phyloP scores from a whole-genome alignment of 768 basidiomycete genomes.

The Leccinum truebloodii region DNA sequence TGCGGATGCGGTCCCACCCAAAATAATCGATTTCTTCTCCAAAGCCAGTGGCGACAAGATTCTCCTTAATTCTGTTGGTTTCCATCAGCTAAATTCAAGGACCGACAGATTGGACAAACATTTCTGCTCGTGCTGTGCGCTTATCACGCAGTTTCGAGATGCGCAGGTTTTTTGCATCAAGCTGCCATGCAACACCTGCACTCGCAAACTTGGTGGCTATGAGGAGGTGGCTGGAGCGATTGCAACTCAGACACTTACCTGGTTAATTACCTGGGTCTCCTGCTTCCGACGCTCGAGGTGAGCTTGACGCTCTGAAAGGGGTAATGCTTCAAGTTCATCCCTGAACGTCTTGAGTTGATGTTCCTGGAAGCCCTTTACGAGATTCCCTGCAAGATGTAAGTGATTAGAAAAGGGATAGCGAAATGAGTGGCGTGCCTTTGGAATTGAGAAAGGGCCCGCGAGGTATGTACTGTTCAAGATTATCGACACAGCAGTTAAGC shows the following conservation, averaged over 20 bases:
- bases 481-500: constrained; percentile 7
- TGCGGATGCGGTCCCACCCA: constrained; percentile 34
- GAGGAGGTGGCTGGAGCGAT: neutral
- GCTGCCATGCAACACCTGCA: constrained; percentile 29
- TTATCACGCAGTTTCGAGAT: constrained; percentile 22
- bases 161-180: constrained; percentile 18
- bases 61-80: constrained; percentile 20
- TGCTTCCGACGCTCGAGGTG: constrained; percentile 22
- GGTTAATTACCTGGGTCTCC: constrained; percentile 4
- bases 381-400: constrained; percentile 19
- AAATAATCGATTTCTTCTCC: constrained; percentile 30
- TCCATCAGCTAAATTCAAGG: constrained; percentile 6
- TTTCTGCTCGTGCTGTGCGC: constrained; percentile 27
- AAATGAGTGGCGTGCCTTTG: constrained; percentile 20
- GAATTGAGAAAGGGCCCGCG: constrained; percentile 27
- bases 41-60: constrained; percentile 23
- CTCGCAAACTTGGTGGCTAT: constrained; percentile 27
- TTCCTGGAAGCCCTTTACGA: constrained; percentile 25
- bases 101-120: constrained; percentile 18
- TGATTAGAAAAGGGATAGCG: neutral
- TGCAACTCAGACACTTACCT: constrained; percentile 11
- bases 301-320: constrained; percentile 16
- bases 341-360: constrained; percentile 19
- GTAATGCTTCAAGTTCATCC: constrained; percentile 13
- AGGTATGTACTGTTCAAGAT: constrained; percentile 27